A percentile compares a stretch with the other conserved stretches of the same genome.
These are phyloP conservation scores for Epichloe sibirici DNA, from an alignment of 2,329 filamentous ascomycete species.

Conservation along the genomic window DNA sequence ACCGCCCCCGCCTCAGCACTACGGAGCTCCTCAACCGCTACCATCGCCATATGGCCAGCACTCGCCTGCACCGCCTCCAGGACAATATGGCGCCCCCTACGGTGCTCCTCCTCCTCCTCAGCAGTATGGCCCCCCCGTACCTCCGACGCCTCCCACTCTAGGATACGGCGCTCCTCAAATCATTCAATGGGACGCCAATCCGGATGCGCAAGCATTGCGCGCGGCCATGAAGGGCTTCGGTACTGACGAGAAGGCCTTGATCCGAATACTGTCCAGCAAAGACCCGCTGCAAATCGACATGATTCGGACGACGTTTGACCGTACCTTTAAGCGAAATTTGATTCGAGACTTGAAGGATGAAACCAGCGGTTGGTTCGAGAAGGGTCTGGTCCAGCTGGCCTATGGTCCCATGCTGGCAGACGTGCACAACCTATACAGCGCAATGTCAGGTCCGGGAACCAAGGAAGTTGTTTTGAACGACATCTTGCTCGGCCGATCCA, in stretches of 20 bases:
- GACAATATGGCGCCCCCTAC: slow-evolving; percentile 31
- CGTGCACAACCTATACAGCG: slow-evolving; percentile 54
- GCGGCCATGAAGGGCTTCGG: slow-evolving; percentile 90
- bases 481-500: slow-evolving; percentile 67
- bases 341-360: slow-evolving; percentile 67
- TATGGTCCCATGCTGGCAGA: slow-evolving; percentile 73
- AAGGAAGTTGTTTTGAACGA: slow-evolving; percentile 83
- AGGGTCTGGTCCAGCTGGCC: slow-evolving; percentile 61
- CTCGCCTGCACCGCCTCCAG: slow-evolving; percentile 11
- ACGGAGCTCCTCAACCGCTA: slow-evolving; percentile 18
- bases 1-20: slow-evolving; percentile 13
- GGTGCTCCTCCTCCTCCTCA: slow-evolving; percentile 25
- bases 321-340: slow-evolving; percentile 54
- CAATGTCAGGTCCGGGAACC: slow-evolving; percentile 70
- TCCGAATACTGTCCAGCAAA: slow-evolving; percentile 55
- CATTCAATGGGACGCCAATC: slow-evolving; percentile 54
- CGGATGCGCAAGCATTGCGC: slow-evolving; percentile 59
- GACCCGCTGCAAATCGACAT: slow-evolving; percentile 67
- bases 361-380: slow-evolving; percentile 60
- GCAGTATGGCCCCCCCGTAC: slow-evolving; percentile 25
- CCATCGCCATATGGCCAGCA: slow-evolving; percentile 13
- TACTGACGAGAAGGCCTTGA: slow-evolving; percentile 71
- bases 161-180: slow-evolving; percentile 65
- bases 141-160: slow-evolving; percentile 52
- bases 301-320: slow-evolving; percentile 54